Evolutionary conservation across 2,329 filamentous ascomycete genomes (phyloP), one percentile per base, ranked within the genome.

Genomic region (Sporothrix phasma): DNA sequence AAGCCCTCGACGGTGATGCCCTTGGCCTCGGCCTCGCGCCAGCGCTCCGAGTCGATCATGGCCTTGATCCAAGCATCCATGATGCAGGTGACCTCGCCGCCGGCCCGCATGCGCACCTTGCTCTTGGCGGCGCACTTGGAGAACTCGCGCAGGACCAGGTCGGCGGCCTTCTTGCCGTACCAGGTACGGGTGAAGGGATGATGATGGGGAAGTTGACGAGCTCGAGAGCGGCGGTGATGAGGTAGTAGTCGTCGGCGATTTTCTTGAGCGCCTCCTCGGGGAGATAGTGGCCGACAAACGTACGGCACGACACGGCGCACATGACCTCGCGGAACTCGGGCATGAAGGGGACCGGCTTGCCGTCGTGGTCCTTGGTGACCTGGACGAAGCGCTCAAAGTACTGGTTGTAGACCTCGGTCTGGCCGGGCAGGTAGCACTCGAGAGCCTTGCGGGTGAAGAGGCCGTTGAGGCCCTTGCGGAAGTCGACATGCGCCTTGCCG

Each of bases 161-260:
- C 90, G 65, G 93, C 87, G 34, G 92, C 91, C 79, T 92, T 95
- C 83, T 97, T 96, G 71, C 93, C 94, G 73, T 96, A 95, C 92
- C 92, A 97, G 5, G 92, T 92, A 80, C 92, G 93, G 74, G 92
- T 97, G 81, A 85, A 97, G 93, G 93, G 46, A 97, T 77, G 74
- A 97, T 97, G 77, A 97, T 89, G 66, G 94, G 93, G 80, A 97
- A 96, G 81, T 97, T 97, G 81, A 99, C 94, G 54, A 97, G 84
- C 77, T 99, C 94, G 69, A 97, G 84, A 24, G 94, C 94, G 65
- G 89, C 93, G 15, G 94, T 97, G 74, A 97, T 96, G 68, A 93
- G 84, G 77, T 96, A 97, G 79, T 96, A 99, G 77, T 97, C 92
- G 76, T 96, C 89, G 67, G 93, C 89, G 68, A 97, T 94, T 80